Evolutionary conservation across 1,284 basidiomycete species (phyloP), one percentile per base, ranked within the genome.

Genomic region (Testicularia cyperi): DNA sequence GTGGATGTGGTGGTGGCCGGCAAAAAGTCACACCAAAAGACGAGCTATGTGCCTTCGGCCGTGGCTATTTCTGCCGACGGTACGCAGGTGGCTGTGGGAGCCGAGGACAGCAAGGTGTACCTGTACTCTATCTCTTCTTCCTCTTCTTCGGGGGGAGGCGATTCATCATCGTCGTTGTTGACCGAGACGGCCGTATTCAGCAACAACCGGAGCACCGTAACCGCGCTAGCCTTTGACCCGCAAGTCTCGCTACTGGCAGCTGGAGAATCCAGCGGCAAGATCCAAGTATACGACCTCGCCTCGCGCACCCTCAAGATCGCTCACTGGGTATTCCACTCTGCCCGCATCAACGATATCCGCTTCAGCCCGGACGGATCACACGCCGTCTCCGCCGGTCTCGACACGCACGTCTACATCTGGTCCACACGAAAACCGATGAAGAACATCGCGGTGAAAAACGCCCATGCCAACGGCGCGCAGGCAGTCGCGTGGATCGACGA

Each of bases 391-490:
- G 57, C 57, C 21, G 40, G 45, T 16, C 27, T 61, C 22, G 94
- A 98, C 75, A 94, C 92, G 21, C 85, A 90, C 69, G 84, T 95
- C 7, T 95, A 91, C 74, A 79, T 97, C 28, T 97, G 90, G 86
- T 86, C 86, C 64, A 84, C 90, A 27, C 81, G 82, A 46, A 86
- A 86, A 65, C 86, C 87, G 10, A 79, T 85, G 77, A 85, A 84
- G 78, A 89, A 88, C 65, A 84, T 92, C 30, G 82, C 86, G 12
- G 85, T 95, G 77, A 88, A 87, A 66, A 75, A 73, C 30, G 65
- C 70, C 14, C 73, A 68, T 34, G 52, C 57, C 2, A 57, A 65
- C 25, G 68, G 75, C 4, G 67, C 90, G 0, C 86, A 85, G 49
- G 83, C 83, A 18, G 90, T 92, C 13, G 80, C 85, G 29, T 97